Percentiles rank a stretch among this genome's conserved stretches.
These are phyloP conservation scores for Alternaria sp. DNA, from an alignment of 2,329 filamentous ascomycete species.

Conservation along the genomic window DNA sequence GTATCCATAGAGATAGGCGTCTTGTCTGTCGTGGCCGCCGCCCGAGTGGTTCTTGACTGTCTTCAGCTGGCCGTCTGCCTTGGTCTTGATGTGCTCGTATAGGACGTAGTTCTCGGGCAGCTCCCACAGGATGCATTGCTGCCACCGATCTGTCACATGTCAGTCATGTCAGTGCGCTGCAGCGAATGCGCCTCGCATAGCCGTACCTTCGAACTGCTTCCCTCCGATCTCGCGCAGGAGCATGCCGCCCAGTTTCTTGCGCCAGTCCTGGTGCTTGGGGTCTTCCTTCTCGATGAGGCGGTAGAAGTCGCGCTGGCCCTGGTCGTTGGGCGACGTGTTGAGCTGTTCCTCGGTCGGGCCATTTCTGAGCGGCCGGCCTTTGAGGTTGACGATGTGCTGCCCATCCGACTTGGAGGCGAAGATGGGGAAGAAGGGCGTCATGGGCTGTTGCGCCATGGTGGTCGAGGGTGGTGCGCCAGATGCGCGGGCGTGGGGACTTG, in stretches of 20 bases:
- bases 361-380: constrained; percentile 58
- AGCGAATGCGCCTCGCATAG: background rate
- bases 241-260: constrained; percentile 66
- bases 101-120: constrained; percentile 64
- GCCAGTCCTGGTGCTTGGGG: constrained; percentile 63
- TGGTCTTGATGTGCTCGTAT: constrained; percentile 65
- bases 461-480: constrained; percentile 5
- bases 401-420: constrained; percentile 58
- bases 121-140: constrained; percentile 58
- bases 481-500: constrained; percentile 1
- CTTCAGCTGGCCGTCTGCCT: constrained; percentile 55
- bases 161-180: constrained; percentile 47
- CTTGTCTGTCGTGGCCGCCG: constrained; percentile 61
- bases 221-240: constrained; percentile 58
- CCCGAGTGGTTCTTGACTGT: constrained; percentile 57
- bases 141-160: constrained; percentile 45
- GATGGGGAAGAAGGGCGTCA: constrained; percentile 57
- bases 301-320: constrained; percentile 63
- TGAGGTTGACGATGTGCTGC: constrained; percentile 57
- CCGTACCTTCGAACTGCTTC: constrained; percentile 41
- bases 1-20: constrained; percentile 67
- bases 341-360: constrained; percentile 60
- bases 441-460: constrained; percentile 40
- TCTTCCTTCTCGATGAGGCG: constrained; percentile 58
- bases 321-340: constrained; percentile 58